These are phyloP conservation scores for Ajuga chamaepitys DNA, from an alignment of 257 asterid genomes.

Conservation along the genomic window DNA sequence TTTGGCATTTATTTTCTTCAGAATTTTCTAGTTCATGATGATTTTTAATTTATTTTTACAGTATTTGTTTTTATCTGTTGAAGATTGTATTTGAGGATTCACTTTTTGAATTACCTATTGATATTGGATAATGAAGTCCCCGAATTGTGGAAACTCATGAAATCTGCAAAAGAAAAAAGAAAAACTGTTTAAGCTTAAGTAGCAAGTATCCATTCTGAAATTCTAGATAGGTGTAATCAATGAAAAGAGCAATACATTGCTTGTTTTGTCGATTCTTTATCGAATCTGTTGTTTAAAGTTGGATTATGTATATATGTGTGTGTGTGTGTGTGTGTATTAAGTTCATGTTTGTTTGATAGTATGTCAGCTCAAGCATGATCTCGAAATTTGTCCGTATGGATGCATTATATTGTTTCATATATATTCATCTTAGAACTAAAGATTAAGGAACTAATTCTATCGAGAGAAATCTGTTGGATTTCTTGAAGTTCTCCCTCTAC, in stretches of 20 bases:
- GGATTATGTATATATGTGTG: not conserved
- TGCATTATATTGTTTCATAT: not conserved
- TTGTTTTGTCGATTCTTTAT: not conserved
- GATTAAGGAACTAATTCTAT: not conserved
- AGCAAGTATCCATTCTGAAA: not conserved
- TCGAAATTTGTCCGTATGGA: no score
- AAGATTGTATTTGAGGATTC: not conserved
- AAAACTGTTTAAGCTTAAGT: not conserved
- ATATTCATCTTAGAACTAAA: not conserved
- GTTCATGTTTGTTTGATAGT: not conserved
- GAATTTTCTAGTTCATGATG: not conserved
- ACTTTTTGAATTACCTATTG: not conserved
- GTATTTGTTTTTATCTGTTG: not conserved
- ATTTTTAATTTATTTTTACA: not conserved
- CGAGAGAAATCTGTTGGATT: no score
- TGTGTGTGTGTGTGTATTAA: not conserved
- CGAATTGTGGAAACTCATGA: not conserved
- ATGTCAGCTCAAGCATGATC: not conserved
- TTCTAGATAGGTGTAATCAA: not conserved
- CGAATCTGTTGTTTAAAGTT: not conserved
- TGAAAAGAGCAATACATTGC: not conserved
- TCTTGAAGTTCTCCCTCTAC: not conserved
- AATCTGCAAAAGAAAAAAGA: not conserved
- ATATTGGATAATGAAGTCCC: not conserved
- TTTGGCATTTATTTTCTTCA: not conserved